Conservation (phyloP, 1,284 basidiomycete species). For the Leccinum huronense region DNA sequence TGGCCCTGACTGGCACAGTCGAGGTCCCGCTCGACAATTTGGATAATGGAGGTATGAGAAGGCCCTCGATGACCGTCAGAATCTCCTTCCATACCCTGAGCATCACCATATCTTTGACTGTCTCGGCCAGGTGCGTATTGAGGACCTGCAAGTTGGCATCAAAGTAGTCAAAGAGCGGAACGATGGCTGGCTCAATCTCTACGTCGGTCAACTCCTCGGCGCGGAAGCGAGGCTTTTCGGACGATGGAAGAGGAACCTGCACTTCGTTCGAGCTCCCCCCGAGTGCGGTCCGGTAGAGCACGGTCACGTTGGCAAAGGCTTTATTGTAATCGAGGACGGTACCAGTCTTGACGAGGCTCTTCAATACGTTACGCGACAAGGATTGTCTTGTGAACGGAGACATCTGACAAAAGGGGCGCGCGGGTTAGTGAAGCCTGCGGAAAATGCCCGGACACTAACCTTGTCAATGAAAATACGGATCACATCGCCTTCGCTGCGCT, state of each 20-base stretch:
- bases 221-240: constrained; percentile 67
- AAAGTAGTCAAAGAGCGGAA: constrained; percentile 94
- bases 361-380: constrained; percentile 77
- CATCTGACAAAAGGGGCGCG: constrained; percentile 59
- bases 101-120: constrained; percentile 93
- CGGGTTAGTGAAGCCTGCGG: neutral
- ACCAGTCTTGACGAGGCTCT: constrained; percentile 69
- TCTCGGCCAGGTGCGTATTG: constrained; percentile 82
- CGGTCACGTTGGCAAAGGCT: constrained; percentile 76
- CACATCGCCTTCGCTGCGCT: constrained; percentile 96
- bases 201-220: constrained; percentile 83
- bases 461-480: constrained; percentile 96
- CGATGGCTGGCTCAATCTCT: constrained; percentile 93
- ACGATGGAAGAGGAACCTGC: constrained; percentile 71
- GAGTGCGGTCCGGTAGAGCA: constrained; percentile 75
- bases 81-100: constrained; percentile 97
- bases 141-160: constrained; percentile 92
- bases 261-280: constrained; percentile 66
- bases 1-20: neutral
- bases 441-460: constrained; percentile 44
- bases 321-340: constrained; percentile 80
- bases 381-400: constrained; percentile 90
- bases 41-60: constrained; percentile 90
- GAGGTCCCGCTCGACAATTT: constrained; percentile 77
- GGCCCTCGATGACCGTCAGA: constrained; percentile 79